These are phyloP conservation scores for Suillus sp. DNA, from an alignment of 768 basidiomycete species.

Conservation along the genomic window DNA sequence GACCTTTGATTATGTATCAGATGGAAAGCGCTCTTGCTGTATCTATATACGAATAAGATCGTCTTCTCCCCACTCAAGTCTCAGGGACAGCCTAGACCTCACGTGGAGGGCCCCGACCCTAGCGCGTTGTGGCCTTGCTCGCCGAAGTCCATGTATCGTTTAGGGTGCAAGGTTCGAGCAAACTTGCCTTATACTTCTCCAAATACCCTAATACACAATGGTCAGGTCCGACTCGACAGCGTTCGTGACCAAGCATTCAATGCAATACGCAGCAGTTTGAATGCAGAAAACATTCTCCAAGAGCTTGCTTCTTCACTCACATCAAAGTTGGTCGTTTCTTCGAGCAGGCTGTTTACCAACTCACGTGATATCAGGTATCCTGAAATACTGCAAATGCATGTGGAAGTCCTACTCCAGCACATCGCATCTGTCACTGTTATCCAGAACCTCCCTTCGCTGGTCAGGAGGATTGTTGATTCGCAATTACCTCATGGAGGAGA, in stretches of 20 bases:
- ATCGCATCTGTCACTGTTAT: constrained; percentile 21
- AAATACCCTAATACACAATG: not conserved
- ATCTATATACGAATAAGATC: constrained; percentile 39
- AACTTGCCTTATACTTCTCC: not conserved
- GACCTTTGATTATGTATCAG: constrained; percentile 21
- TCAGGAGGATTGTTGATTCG: constrained; percentile 19
- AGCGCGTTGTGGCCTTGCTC: constrained; percentile 31
- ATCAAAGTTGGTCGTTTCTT: constrained; percentile 18
- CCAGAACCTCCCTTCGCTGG: constrained; percentile 16
- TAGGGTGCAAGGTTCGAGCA: constrained; percentile 39
- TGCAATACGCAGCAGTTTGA: constrained; percentile 21
- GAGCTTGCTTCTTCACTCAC: constrained; percentile 26
- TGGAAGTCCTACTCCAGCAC: constrained; percentile 23
- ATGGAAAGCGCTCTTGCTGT: constrained; percentile 41
- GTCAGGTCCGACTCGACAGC: constrained; percentile 24
- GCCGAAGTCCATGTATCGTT: constrained; percentile 47
- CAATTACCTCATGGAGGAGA: constrained; percentile 26
- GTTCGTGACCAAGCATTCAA: constrained; percentile 23
- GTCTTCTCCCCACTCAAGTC: constrained; percentile 37
- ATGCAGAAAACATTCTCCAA: constrained; percentile 26
- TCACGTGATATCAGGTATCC: constrained; percentile 12
- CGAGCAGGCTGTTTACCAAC: not conserved
- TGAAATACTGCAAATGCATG: constrained; percentile 25
- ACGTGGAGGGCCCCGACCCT: not conserved
- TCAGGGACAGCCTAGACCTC: constrained; percentile 4